Evolutionary conservation across 2,329 filamentous ascomycete species (phyloP).

Genomic region (Scopulariopsis brevicaulis): DNA sequence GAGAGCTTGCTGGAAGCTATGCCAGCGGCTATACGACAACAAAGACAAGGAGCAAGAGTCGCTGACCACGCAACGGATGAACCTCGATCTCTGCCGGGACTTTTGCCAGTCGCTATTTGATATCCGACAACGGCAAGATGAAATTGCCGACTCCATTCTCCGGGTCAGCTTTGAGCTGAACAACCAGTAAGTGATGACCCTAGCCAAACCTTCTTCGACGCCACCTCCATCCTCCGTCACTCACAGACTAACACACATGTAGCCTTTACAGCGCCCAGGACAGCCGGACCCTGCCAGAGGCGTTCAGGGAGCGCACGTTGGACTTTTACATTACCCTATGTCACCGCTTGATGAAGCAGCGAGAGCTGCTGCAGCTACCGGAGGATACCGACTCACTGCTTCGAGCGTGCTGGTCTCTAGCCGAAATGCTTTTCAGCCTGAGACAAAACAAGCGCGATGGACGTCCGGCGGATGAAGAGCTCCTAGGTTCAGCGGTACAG

Average conservation of each 20-base stretch:
- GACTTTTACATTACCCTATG: constrained; percentile 94
- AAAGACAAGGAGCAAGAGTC: constrained; percentile 56
- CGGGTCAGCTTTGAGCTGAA: constrained; percentile 91
- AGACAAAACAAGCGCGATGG: constrained; percentile 71
- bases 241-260: neutral
- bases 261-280: constrained; percentile 86
- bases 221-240: neutral
- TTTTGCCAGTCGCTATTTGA: constrained; percentile 92
- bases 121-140: constrained; percentile 65
- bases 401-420: constrained; percentile 77
- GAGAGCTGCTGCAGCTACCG: constrained; percentile 52
- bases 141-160: constrained; percentile 73
- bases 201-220: neutral
- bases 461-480: constrained; percentile 65
- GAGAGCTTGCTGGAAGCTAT: constrained; percentile 90
- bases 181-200: constrained; percentile 53
- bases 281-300: constrained; percentile 63
- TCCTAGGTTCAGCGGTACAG: constrained; percentile 78
- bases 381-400: constrained; percentile 78
- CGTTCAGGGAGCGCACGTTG: constrained; percentile 78
- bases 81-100: constrained; percentile 77
- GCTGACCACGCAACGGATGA: constrained; percentile 55
- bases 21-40: constrained; percentile 77
- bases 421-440: constrained; percentile 87
- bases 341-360: constrained; percentile 92